Evolutionary conservation across 1,284 basidiomycete species (phyloP), one percentile per base, ranked within the genome.

Genomic region (Leccinum subfulvum): DNA sequence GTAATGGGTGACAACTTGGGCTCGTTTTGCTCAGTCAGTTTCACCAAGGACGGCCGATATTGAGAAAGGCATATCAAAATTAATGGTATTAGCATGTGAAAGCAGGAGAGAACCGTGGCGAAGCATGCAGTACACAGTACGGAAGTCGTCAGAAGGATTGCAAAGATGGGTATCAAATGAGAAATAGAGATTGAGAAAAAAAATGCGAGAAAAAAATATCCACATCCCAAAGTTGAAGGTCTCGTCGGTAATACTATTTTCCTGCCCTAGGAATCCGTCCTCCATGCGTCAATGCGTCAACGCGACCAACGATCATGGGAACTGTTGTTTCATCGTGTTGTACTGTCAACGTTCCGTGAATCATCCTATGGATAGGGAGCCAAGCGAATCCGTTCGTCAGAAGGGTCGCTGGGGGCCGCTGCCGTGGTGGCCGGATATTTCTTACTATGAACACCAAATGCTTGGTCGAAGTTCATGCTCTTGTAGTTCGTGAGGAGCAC

Each of bases 371-470:
- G 66, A 60, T 84, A 82, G 55, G 81, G 77, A 61, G 78, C 76
- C 63, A 84, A 73, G 61, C 75, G 75, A 56, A 82, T 78, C 53
- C 78, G 76, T 69, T 84, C 83, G 61, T 82, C 81, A 53, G 26
- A 55, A 21, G 30, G 53, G 10, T 13, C 53, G 53, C 65, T 18
- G 64, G 67, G 62, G 65, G 55, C 47, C 13, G 57, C 55, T 53
- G 39, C 53, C 33, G 61, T 53, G 16, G 66, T 64, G 6, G 57
- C 56, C 10, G 59, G n/a, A 59, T 68, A 69, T 52, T 67, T 64
- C 54, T 65, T 59, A 59, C 66, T 64, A 3, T 69, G 71, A 33
- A 85, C 68, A 30, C 84, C 80, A 65, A 88, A 88, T 44, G 85
- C 85, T 67, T 82, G 72, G 26, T 76, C 83, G 59, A 87, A 82